These are phyloP conservation scores for Globisporangium mamillatum DNA, from an alignment of 352 stramenopile species.

Conservation along the genomic window DNA sequence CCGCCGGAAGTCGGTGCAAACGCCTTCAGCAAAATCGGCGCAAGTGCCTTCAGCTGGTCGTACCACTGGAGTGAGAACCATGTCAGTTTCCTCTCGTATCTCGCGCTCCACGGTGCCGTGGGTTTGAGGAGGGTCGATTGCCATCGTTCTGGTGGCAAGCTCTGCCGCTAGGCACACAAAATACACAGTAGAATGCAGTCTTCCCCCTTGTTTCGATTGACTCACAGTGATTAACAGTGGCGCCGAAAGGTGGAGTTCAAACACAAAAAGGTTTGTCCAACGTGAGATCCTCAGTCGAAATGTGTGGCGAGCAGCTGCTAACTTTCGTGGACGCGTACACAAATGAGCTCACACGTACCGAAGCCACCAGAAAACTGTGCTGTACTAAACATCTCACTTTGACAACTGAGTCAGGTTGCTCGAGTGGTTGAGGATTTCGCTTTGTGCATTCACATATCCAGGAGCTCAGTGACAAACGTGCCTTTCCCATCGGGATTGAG, in stretches of 20 bases:
- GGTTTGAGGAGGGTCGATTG: constrained; percentile 5
- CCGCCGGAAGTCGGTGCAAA: not conserved
- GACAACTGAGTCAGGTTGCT: too few species aligned
- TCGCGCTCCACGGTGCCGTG: constrained; percentile 14
- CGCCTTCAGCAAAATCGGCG: not conserved
- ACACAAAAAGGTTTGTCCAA: constrained; percentile 34
- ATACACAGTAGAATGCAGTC: not conserved
- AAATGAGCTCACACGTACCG: constrained; percentile 31
- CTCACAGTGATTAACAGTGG: not conserved
- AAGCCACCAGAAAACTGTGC: constrained; percentile 31
- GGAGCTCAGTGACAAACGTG: too few species aligned
- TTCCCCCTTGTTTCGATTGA: not conserved
- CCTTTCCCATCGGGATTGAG: too few species aligned
- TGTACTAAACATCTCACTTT: too few species aligned
- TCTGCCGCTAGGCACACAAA: not conserved
- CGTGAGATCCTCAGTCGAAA: constrained; percentile 58
- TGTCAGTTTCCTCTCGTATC: constrained; percentile 10
- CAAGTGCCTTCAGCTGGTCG: not conserved
- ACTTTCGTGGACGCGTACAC: constrained; percentile 18
- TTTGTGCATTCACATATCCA: too few species aligned
- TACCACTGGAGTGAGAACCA: not conserved
- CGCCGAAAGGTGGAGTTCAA: constrained; percentile 38
- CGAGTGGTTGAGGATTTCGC: too few species aligned
- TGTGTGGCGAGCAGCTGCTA: constrained; percentile 48
- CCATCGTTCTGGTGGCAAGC: not conserved